Base-by-base conservation (phyloP, 2,329 filamentous ascomycete species). In the Neoascochyta sp. region DNA sequence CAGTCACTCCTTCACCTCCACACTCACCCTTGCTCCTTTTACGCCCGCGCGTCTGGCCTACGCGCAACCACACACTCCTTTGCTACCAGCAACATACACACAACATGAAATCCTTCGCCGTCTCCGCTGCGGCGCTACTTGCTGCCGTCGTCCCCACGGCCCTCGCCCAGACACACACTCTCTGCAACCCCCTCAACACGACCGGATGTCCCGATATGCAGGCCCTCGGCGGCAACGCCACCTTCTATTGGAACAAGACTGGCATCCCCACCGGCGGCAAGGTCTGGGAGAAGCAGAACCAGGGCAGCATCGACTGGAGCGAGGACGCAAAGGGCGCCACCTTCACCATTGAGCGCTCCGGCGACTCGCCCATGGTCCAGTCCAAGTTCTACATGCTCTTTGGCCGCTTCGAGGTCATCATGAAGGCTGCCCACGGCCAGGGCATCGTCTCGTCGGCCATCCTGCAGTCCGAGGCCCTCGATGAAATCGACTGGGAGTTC, bases 321-420 rank as follows among this genome's bases (percentile, higher is more conserved):
- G 57, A 71, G 24, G 35, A 38, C 24, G 29, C 29, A 14, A 66
- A 77, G 27, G 85, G 83, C 20, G 83, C 84, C 24, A 67, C 74
- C 32, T 89, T 93, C 66, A 82, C 75, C 29, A 80, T 95, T 64
- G 67, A 62, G 33, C 73, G 81, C 57, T 73, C 78, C 43, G 78
- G 81, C 41, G 78, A 93, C 50, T 83, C 86, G 0, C 85, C 87
- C 2, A 90, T 85, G 3, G 73, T 94, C 30, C 74, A 79, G 42
- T 81, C 83, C 33, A 62, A 61, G 22, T 70, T 72, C 48, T 75
- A 73, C 57, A 65, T 77, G 48, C 65, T 75, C 47, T 76, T 75
- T 42, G 74, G 74, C 27, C 67, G 65, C 32, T 59, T 75, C 21
- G 64, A 69, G 22, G 60, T 73, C 13, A 54, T 67, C 30, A 57